These are phyloP conservation scores for Hypoxylon crocopeplum DNA, from an alignment of 495 filamentous ascomycete species.

Conservation along the genomic window DNA sequence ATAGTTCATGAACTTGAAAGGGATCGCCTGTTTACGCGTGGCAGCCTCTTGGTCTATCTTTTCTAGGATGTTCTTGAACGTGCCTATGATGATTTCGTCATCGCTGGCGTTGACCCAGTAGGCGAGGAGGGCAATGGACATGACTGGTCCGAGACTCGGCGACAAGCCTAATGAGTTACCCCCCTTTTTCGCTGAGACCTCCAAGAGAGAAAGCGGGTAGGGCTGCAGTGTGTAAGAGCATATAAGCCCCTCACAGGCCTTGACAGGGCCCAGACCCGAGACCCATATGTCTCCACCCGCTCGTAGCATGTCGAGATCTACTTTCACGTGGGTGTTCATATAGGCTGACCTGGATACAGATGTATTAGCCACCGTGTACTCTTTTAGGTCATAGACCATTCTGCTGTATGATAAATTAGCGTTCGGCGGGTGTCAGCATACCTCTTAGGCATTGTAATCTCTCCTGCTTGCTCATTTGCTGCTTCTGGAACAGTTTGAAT, in stretches of 20 bases:
- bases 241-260: slow-evolving; percentile 5
- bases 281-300: slow-evolving; percentile 19
- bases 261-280: slow-evolving; percentile 10
- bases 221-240: slow-evolving; percentile 38
- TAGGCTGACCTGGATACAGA: slow-evolving; percentile 6
- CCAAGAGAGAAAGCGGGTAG: slow-evolving; percentile 31
- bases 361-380: too few relatives aligned
- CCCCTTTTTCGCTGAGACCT: slow-evolving; percentile 18
- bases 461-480: slow-evolving; percentile 1
- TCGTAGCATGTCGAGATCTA: slow-evolving; percentile 21
- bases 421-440: too few relatives aligned
- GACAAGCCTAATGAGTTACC: slow-evolving; percentile 41
- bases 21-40: slow-evolving; percentile 26
- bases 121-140: slow-evolving; percentile 17
- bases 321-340: slow-evolving; percentile 33
- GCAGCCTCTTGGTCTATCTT: slow-evolving; percentile 18
- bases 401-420: too few relatives aligned
- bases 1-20: slow-evolving; percentile 52
- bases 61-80: slow-evolving; percentile 8
- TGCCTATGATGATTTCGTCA: slow-evolving; percentile 19
- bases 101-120: slow-evolving; percentile 28
- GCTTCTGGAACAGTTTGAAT: background rate
- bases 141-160: slow-evolving; percentile 13
- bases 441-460: too few relatives aligned
- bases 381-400: too few relatives aligned